Base-by-base conservation (phyloP, 1,139 yeast genomes). In the Zhuliangozyma parablackwelliae region DNA sequence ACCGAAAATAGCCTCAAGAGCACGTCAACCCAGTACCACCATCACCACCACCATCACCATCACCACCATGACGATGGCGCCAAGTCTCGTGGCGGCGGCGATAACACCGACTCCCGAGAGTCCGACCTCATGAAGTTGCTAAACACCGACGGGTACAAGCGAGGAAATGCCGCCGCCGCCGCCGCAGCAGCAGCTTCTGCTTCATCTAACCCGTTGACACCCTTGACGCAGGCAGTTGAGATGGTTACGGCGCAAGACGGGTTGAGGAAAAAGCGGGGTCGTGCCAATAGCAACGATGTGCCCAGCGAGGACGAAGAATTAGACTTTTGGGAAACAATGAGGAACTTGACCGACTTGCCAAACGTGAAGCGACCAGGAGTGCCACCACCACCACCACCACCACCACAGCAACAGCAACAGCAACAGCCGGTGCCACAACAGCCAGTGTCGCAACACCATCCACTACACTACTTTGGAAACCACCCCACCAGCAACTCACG, bases 241-340 rank as follows among this genome's bases (percentile, higher is more conserved):
- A 48, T 65, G 48, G 72, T 62, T 5, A 64, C 68, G 1, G 68
- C 67, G 1, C 70, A 63, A 43, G 55, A 59, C 30, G 32, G 9
- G 10, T 5, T 3, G 11, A 10, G 16, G n/a, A 12, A 11, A 20
- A 29, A n/a, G 12, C 7, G n/a, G 30, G 28, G 30, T 40, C 21
- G 7, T 36, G 33, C 27, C 47, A 32, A 21, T 38, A 27, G 41
- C 34, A n/a, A 25, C 56, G 58, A 52, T n/a, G 45, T 44, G 12
- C 48, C 48, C 3, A 43, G 51, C 32, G 51, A 44, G 28, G 59
- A 53, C 23, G 63, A 65, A 38, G 68, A 62, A 40, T 49, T 75
- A 27, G 88, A 80, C 53, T 82, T 81, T 50, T 81, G 87, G 85
- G 88, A 82, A 47, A 75, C 80, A 2, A 70, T 82, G 74, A 66